Base-by-base conservation (phyloP, 495 filamentous ascomycete genomes). In the Elasticomyces elasticus region DNA sequence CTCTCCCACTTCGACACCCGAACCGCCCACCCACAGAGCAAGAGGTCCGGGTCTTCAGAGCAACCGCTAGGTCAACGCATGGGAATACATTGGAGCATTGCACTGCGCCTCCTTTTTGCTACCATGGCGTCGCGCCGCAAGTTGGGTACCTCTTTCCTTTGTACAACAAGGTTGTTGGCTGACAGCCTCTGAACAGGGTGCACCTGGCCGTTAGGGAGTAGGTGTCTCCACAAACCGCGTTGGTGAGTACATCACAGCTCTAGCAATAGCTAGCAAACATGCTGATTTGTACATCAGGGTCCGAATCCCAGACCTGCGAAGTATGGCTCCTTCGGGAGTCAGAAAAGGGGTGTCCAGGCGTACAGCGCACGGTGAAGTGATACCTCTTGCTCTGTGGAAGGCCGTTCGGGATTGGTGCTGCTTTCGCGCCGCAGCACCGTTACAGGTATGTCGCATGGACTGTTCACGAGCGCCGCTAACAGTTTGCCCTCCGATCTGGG, bases 31-130 rank as follows among this genome's bases (percentile, higher is more conserved):
- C n/a, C 40, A 43, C 40, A 43, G 40, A 43, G 40, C 40, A 43
- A 43, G 40, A 43, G 40, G 40, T 22, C 40, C 40, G 40, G 40
- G 40, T 43, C 40, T 22, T 43, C 40, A 43, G 40, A 43, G 40
- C 40, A 43, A 43, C 40, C 40, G 40, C 40, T 43, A 7, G 7
- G n/a, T 17, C 40, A 43, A 19, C 40, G 40, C 20, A 43, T 43
- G 20, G 40, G 40, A 43, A 43, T 43, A 43, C 40, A 7, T 43
- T 19, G 20, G 40, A 6, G n/a, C 40, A 43, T 43, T 22, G 40
- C 40, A 43, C 40, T 43, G 20, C 40, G 40, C n/a, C n/a, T n/a
- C 30, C 15, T 7, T 33, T 7, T 7, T 7, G 30, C 30, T 33
- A 33, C 30, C 30, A 33, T 33, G 30, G 7, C 30, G 30, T 15